Percentiles rank a stretch among this genome's conserved stretches.
Conservation (phyloP, 352 stramenopile genomes). For the Plasmopara halstedii region DNA sequence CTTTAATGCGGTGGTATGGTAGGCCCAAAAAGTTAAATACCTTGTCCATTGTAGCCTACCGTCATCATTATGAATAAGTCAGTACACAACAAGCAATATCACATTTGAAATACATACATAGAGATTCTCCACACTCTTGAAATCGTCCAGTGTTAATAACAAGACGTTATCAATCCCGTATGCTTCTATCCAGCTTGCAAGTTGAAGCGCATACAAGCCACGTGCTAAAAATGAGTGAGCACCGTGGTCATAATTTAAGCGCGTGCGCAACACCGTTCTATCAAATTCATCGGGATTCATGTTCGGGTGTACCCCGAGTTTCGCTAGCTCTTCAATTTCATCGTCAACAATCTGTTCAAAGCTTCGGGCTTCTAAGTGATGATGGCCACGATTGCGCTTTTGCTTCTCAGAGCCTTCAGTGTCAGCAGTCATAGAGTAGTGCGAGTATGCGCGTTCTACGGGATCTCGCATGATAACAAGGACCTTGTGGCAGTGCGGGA, state of each 20-base stretch:
- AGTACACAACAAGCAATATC: constrained; percentile 1
- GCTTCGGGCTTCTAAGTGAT: constrained; percentile 46
- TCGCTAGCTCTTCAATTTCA: constrained; percentile 55
- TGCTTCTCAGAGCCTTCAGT: constrained; percentile 63
- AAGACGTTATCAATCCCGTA: constrained; percentile 89
- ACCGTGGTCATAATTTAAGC: constrained; percentile 47
- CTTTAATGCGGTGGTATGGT: constrained; percentile 72
- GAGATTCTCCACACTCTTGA: constrained; percentile 66
- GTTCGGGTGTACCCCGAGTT: constrained; percentile 55
- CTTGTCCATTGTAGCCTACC: constrained; percentile 61
- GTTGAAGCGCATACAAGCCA: constrained; percentile 93
- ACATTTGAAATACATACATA: constrained; percentile 31
- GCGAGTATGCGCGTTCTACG: constrained; percentile 79
- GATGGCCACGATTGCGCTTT: constrained; percentile 67
- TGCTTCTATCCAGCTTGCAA: constrained; percentile 87
- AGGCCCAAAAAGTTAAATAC: constrained; percentile 84
- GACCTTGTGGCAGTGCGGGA: constrained; percentile 77
- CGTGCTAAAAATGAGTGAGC: constrained; percentile 77
- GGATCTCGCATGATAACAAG: constrained; percentile 80
- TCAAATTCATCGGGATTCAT: constrained; percentile 75
- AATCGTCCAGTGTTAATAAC: constrained; percentile 91
- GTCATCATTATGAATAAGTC: constrained; percentile 6
- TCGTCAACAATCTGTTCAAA: constrained; percentile 75
- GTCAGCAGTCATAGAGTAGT: constrained; percentile 86
- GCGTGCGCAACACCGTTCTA: constrained; percentile 39